These are phyloP conservation scores for Xylaria palmicola DNA, from an alignment of 495 filamentous ascomycete genomes.

Conservation along the genomic window DNA sequence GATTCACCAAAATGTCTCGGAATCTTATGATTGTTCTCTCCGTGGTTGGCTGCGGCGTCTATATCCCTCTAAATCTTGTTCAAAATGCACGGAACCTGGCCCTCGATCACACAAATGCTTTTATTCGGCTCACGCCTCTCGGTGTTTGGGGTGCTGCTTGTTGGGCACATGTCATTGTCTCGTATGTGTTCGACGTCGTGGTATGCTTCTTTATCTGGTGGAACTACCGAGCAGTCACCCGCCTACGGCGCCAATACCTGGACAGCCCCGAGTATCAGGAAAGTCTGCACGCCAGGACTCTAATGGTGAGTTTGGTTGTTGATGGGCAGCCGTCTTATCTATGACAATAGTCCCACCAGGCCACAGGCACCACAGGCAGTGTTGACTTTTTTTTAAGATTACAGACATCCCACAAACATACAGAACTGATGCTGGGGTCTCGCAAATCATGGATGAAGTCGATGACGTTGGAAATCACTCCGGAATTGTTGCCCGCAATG, in stretches of 20 bases:
- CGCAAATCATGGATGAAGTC: conserved; percentile 61
- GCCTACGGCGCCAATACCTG: conserved; percentile 66
- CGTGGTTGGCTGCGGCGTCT: conserved; percentile 65
- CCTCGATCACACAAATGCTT: conserved; percentile 36
- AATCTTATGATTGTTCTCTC: conserved; percentile 69
- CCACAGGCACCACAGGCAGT: background rate
- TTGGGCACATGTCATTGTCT: conserved; percentile 74
- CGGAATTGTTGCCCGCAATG: conserved; percentile 71
- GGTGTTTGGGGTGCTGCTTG: conserved; percentile 49
- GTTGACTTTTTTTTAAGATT: conserved; percentile 40
- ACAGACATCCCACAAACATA: conserved; percentile 66
- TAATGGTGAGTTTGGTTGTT: conserved; percentile 55
- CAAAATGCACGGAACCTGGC: conserved; percentile 56
- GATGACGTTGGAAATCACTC: conserved; percentile 62
- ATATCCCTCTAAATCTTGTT: conserved; percentile 71
- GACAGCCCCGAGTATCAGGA: conserved; percentile 72
- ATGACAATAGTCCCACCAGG: too few relatives aligned
- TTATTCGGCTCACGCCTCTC: conserved; percentile 42
- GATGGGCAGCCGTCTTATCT: too few relatives aligned
- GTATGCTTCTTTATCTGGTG: conserved; percentile 71
- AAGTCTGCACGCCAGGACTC: conserved; percentile 71
- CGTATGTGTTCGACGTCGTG: conserved; percentile 68
- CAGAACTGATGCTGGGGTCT: conserved; percentile 69
- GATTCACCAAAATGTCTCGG: conserved; percentile 75
- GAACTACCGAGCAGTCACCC: conserved; percentile 65